Evolutionary conservation across 176 grass and related monocot species (phyloP), one percentile per base, ranked within the genome.

Genomic region (Hyparrhenia diplandra): DNA sequence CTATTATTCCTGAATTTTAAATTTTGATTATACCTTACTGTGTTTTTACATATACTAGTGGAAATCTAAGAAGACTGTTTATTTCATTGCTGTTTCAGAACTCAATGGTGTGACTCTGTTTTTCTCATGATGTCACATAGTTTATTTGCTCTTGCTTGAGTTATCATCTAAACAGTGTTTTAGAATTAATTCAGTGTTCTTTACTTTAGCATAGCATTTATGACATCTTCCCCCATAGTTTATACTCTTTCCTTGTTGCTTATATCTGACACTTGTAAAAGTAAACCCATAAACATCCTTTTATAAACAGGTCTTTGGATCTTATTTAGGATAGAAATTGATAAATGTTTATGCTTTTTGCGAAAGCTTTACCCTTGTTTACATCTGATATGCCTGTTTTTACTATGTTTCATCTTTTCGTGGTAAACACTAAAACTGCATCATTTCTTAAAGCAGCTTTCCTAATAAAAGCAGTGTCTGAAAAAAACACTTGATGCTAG

Each of bases 1-100:
- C 75, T 86, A 43, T 34, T 71, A 43, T 59, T 59, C 36, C 39
- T 42, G 14, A 51, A 78, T n/a, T 74, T 69, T 71, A 77, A 72
- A 34, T 14, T 69, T 62, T 24, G 82, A 52, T 21, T 23, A 35
- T 49, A 20, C 16, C 36, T 34, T 9, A 0, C 20, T 86, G 35
- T 68, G 18, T 52, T 59, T 54, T 74, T 23, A 81, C 29, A 36
- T 82, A 36, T 82, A 49, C 49, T 25, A 59, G 9, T 36, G n/a
- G 36, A 63, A 75, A 28, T 60, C 27, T n/a, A 75, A 69, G 69
- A 8, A 14, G 21, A 14, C 5, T 27, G 2, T 73, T 74, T 78
- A 34, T 83, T 83, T 79, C 17, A 29, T 71, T n/a, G 43, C 13
- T 54, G n/a, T 74, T 24, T 37, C 4, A 13, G 5, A 73, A 65